These are phyloP conservation scores for Xylaria sp. DNA, from an alignment of 2,329 filamentous ascomycete species.

Conservation along the genomic window DNA sequence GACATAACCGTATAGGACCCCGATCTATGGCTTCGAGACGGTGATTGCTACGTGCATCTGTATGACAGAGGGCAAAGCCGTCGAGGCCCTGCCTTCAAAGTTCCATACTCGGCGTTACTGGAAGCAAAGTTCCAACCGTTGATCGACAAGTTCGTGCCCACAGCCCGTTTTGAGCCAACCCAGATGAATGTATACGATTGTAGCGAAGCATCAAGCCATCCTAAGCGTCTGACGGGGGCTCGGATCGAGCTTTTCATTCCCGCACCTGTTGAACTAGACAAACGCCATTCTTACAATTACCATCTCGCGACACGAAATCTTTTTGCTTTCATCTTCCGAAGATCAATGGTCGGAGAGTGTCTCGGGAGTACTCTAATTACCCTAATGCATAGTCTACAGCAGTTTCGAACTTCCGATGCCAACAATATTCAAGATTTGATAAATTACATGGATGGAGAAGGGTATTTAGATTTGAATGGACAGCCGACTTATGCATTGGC, in stretches of 20 bases:
- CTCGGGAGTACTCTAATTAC: conserved; percentile 72
- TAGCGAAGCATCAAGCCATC: conserved; percentile 45
- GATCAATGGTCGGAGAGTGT: conserved; percentile 73
- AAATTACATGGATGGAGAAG: conserved; percentile 73
- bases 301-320: conserved; percentile 79
- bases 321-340: conserved; percentile 74
- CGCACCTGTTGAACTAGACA: conserved; percentile 63
- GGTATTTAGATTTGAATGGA: conserved; percentile 74
- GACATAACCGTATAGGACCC: conserved; percentile 66
- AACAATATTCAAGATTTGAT: conserved; percentile 71
- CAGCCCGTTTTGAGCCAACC: conserved; percentile 43
- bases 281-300: conserved; percentile 67
- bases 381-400: conserved; percentile 72
- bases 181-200: conserved; percentile 44
- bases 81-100: conserved; percentile 73
- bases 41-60: conserved; percentile 76
- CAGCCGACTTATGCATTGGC: conserved; percentile 75
- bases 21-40: conserved; percentile 74
- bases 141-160: conserved; percentile 62
- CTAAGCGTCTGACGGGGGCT: conserved; percentile 47
- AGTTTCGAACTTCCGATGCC: conserved; percentile 64
- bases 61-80: conserved; percentile 72
- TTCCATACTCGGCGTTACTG: conserved; percentile 69
- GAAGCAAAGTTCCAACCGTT: conserved; percentile 68
- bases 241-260: conserved; percentile 75